Evolutionary conservation across 1,139 yeast genomes (phyloP).

Genomic region (Suhomyces choctaworum): DNA sequence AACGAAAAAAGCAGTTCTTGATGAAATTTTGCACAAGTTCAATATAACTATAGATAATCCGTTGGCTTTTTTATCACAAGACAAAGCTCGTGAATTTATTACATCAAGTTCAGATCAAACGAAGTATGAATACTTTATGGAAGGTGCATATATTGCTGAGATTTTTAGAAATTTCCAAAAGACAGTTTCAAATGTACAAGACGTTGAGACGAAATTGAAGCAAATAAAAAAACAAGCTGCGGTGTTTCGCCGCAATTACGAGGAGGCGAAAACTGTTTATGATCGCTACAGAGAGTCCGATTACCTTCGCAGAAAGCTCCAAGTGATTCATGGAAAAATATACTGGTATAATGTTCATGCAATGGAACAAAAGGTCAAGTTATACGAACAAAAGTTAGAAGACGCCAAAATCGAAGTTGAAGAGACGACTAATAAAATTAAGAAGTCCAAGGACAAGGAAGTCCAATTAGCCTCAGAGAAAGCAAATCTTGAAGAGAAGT

Average conservation of each 20-base stretch:
- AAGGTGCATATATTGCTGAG: constrained; percentile 71
- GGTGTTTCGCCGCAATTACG: constrained; percentile 32
- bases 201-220: constrained; percentile 40
- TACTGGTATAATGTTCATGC: constrained; percentile 58
- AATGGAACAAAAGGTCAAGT: constrained; percentile 32
- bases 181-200: constrained; percentile 40
- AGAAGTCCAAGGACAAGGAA: constrained; percentile 14
- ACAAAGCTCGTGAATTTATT: constrained; percentile 87
- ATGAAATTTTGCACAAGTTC: constrained; percentile 66
- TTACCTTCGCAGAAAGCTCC: constrained; percentile 44
- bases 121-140: constrained; percentile 76
- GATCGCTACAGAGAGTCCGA: constrained; percentile 44
- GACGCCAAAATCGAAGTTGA: constrained; percentile 19
- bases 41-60: constrained; percentile 88
- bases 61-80: constrained; percentile 90
- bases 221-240: constrained; percentile 30
- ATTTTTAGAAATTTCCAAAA: constrained; percentile 52
- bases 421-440: constrained; percentile 23
- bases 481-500: constrained; percentile 16
- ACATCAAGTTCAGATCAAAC: constrained; percentile 70
- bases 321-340: constrained; percentile 58
- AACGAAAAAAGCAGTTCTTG: constrained; percentile 63
- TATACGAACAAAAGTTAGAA: constrained; percentile 17
- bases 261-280: constrained; percentile 36
- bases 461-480: constrained; percentile 5